phyloP scores from a whole-genome alignment of 2,329 filamentous ascomycete genomes.

The Conoideocrella luteorostrata region DNA sequence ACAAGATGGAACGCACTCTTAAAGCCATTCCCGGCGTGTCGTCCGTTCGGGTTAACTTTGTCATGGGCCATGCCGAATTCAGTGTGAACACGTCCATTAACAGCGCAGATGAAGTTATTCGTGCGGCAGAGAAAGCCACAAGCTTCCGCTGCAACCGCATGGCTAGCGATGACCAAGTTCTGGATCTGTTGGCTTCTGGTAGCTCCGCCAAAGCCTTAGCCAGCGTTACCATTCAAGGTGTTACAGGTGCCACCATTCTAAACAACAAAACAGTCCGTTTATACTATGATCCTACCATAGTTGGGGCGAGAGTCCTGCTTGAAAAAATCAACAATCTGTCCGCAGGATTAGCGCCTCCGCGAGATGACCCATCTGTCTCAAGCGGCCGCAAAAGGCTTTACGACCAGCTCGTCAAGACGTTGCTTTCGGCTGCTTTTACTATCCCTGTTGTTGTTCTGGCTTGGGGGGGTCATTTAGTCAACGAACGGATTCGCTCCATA shows the following conservation, averaged over 20 bases:
- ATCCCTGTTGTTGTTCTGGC: conserved; percentile 27
- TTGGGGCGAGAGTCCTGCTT: conserved; percentile 26
- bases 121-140: conserved; percentile 18
- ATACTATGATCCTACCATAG: conserved; percentile 25
- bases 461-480: conserved; percentile 20
- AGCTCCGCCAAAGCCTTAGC: conserved; percentile 15
- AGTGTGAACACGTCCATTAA: conserved; percentile 18
- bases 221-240: conserved; percentile 15
- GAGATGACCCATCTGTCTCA: conserved; percentile 25
- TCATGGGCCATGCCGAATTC: conserved; percentile 31
- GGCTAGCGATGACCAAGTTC: conserved; percentile 18
- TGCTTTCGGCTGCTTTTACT: conserved; percentile 22
- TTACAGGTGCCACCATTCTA: conserved; percentile 19
- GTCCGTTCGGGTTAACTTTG: conserved; percentile 29
- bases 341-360: conserved; percentile 23
- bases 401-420: conserved; percentile 26
- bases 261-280: conserved; percentile 26
- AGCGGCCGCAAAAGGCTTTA: conserved; percentile 23
- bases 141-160: conserved; percentile 23
- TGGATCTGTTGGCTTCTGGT: conserved; percentile 22
- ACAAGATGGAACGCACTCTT: conserved; percentile 26
- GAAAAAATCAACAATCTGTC: conserved; percentile 11
- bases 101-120: conserved; percentile 21
- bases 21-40: conserved; percentile 21
- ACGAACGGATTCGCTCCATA: conserved; percentile 16